A percentile compares a stretch with the other conserved stretches of the same genome.
Conservation (phyloP, 352 stramenopile species). For the Pythium coloratum region DNA sequence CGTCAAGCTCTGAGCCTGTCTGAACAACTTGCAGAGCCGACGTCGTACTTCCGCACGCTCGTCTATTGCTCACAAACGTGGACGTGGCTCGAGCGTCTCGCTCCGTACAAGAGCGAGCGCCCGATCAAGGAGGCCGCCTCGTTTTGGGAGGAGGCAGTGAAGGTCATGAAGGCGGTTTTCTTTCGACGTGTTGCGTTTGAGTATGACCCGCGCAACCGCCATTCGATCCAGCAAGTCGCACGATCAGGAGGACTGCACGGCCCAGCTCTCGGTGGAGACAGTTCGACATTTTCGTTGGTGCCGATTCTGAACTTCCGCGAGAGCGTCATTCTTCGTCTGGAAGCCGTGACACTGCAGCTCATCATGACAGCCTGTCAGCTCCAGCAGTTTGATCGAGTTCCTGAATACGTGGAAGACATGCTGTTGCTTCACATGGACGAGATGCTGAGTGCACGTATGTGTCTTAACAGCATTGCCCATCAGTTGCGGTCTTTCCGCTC, state of each 20-base stretch:
- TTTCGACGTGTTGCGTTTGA: conserved; percentile 77
- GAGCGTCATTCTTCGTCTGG: conserved; percentile 66
- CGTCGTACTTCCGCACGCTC: conserved; percentile 55
- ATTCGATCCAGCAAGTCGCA: conserved; percentile 26
- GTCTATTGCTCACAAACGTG: conserved; percentile 72
- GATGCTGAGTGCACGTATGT: conserved; percentile 70
- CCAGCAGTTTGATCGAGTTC: conserved; percentile 75
- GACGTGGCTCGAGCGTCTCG: conserved; percentile 75
- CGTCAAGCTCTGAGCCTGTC: conserved; percentile 60
- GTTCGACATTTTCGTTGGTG: conserved; percentile 62
- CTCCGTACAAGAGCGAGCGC: conserved; percentile 76
- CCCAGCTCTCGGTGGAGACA: conserved; percentile 13
- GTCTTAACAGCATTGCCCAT: conserved; percentile 70
- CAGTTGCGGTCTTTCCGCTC: conserved; percentile 71
- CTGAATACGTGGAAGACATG: conserved; percentile 73
- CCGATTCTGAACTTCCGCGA: conserved; percentile 85
- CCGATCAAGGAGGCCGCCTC: conserved; percentile 72
- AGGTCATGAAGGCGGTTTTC: conserved; percentile 75
- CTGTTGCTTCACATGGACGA: conserved; percentile 70
- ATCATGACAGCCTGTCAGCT: conserved; percentile 75
- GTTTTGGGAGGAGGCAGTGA: conserved; percentile 81
- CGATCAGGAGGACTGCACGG: conserved; percentile 21
- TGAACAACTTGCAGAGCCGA: conserved; percentile 63
- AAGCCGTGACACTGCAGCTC: conserved; percentile 65
- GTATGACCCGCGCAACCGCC: conserved; percentile 29